phyloP scores from a whole-genome alignment of 768 basidiomycete genomes.

The Lactarius akahatsu region DNA sequence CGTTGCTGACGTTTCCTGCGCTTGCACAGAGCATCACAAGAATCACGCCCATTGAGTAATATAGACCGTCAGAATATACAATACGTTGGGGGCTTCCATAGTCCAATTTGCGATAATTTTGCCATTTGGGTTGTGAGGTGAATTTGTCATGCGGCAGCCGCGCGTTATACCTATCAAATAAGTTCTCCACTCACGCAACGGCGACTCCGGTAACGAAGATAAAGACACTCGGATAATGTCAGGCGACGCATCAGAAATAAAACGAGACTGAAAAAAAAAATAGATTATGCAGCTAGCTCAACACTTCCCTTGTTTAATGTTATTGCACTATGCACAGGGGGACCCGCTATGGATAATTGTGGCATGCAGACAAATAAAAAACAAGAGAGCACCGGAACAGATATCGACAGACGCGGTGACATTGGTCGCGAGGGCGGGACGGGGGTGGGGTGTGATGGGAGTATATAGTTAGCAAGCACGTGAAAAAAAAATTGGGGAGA shows the following conservation, averaged over 20 bases:
- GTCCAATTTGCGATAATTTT: slow-evolving; percentile 11
- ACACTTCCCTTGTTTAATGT: slow-evolving; percentile 30
- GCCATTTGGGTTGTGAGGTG: background rate
- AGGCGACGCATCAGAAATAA: background rate
- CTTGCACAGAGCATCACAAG: slow-evolving; percentile 78
- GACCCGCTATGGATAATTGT: slow-evolving; percentile 30
- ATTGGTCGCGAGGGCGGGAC: slow-evolving; percentile 11
- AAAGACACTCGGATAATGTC: background rate
- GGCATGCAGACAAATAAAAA: slow-evolving; percentile 32
- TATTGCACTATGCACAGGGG: slow-evolving; percentile 31
- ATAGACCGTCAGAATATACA: slow-evolving; percentile 6
- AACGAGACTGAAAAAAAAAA: background rate
- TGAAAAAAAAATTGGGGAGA: slow-evolving; percentile 14
- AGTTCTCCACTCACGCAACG: background rate
- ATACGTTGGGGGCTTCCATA: slow-evolving; percentile 9
- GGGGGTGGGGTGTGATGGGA: slow-evolving; percentile 1
- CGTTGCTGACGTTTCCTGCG: background rate
- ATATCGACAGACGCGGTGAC: slow-evolving; percentile 27
- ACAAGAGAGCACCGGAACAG: slow-evolving; percentile 30
- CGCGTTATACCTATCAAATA: background rate
- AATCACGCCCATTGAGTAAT: slow-evolving; percentile 72
- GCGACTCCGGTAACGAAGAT: background rate
- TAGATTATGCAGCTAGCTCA: slow-evolving; percentile 30
- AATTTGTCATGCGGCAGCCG: background rate
- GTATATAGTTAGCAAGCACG: slow-evolving; percentile 29